These are phyloP conservation scores for Lentinula novae-zelandiae DNA, from an alignment of 1,284 basidiomycete species.

Conservation along the genomic window DNA sequence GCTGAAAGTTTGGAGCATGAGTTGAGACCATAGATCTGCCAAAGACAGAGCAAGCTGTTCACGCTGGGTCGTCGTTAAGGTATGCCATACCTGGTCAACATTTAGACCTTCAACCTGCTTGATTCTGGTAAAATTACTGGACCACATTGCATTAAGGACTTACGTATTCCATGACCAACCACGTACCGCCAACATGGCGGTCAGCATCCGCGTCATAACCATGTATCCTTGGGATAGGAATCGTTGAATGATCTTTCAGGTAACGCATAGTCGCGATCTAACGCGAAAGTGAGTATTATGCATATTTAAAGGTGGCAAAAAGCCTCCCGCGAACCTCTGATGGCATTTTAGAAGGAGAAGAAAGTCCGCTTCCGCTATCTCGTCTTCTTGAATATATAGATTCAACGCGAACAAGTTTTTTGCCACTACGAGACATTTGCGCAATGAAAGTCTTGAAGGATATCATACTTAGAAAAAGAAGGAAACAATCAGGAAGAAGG, in stretches of 20 bases:
- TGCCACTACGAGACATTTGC: conserved; percentile 2
- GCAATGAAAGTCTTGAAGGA: conserved; percentile 5
- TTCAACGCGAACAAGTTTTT: conserved; percentile 6
- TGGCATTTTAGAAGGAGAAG: conserved; percentile 3
- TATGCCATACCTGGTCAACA: conserved; percentile 1
- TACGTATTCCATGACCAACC: conserved; percentile 13
- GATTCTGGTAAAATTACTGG: not conserved
- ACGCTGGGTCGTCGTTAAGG: not conserved
- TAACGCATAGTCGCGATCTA: conserved; percentile 12
- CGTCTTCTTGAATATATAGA: not conserved
- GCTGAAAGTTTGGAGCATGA: conserved; percentile 14
- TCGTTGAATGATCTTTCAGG: conserved; percentile 1
- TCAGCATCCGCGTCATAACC: conserved; percentile 8
- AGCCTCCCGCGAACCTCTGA: conserved; percentile 6
- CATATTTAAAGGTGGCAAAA: not conserved
- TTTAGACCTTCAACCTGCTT: conserved; percentile 5
- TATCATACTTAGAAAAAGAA: not conserved
- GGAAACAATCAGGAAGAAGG: not conserved
- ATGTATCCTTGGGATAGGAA: conserved; percentile 5
- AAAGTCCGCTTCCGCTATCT: not conserved
- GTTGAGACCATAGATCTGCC: conserved; percentile 14
- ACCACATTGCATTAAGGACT: not conserved
- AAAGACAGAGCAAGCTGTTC: conserved; percentile 7
- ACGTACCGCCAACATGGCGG: conserved; percentile 6
- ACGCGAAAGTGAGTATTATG: not conserved